Conservation (phyloP, 208 protist genomes). For the Leishmania amazonensis region DNA sequence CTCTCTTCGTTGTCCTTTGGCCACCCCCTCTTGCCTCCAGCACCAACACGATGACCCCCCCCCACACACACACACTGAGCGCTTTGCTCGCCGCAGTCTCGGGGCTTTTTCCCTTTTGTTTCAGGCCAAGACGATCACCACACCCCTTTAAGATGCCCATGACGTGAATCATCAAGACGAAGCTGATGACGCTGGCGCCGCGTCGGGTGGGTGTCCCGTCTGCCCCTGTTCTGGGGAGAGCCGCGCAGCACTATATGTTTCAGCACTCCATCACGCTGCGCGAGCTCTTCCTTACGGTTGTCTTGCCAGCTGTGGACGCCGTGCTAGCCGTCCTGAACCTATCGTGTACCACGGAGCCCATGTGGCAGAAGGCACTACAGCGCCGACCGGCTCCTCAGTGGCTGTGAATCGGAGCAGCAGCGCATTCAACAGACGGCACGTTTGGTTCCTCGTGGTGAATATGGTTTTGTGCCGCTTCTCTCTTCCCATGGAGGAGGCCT, state of each 20-base stretch:
- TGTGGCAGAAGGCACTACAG: neutral
- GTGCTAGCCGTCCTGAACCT: slow-evolving; percentile 12
- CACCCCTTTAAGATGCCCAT: neutral
- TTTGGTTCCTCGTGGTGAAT: slow-evolving; percentile 25
- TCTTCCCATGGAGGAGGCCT: slow-evolving; percentile 2
- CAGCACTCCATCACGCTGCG: slow-evolving; percentile 4
- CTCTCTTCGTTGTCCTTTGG: neutral
- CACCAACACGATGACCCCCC: neutral
- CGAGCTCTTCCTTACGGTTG: slow-evolving; percentile 13
- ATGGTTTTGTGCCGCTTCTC: slow-evolving; percentile 31
- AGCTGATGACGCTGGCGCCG: neutral
- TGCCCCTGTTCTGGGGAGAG: slow-evolving; percentile 9
- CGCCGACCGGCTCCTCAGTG: neutral
- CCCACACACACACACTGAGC: neutral
- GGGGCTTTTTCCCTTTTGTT: neutral
- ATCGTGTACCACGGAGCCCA: neutral
- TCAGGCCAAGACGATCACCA: neutral
- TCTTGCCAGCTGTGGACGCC: slow-evolving; percentile 15
- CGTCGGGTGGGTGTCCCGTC: slow-evolving; percentile 15
- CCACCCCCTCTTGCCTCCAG: neutral
- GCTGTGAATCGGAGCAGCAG: neutral
- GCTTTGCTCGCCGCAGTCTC: neutral
- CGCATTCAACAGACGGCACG: slow-evolving; percentile 13
- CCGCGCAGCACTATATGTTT: slow-evolving; percentile 13
- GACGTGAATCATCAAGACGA: neutral